Evolutionary conservation across 768 basidiomycete genomes (phyloP), one percentile per base, ranked within the genome.

Genomic region (Arthromyces matolae): DNA sequence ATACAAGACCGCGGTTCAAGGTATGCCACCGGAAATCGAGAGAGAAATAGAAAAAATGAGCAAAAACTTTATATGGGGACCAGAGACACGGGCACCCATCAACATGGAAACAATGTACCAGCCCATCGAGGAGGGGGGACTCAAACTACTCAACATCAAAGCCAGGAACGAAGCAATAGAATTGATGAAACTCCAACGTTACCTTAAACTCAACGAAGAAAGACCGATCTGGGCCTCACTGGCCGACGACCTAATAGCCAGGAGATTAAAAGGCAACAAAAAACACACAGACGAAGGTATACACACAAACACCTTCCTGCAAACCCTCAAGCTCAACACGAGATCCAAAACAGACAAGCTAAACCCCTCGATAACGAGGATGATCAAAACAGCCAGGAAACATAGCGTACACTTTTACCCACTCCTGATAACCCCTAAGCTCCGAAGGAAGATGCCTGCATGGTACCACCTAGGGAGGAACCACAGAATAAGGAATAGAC

Each of bases 201-300:
- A 39, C 23, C 7, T 39, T 3, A 25, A 24, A 0, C 5, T 24
- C 1, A 18, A 9, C 4, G 5, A 4, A 2, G 33, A 45, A 0
- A 35, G 43, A 13, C 33, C 33, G 0, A 23, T 6, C 8, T 45
- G 43, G 43, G 24, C n/a, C 0, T 2, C 5, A 0, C 4, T 45
- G 14, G 43, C 43, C 2, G 33, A 45, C 6, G 13, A 32, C 1
- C 10, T 42, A 13, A 31, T 42, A 5, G 20, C 18, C 0, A 2
- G 3, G 14, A 42, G 18, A 13, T n/a, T 43, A 39, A 8, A 59
- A 57, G 44, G 42, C 64, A n/a, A n/a, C n/a, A 27, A n/a, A 23
- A 28, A 27, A 16, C 27, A 41, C n/a, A 13, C 29, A 8, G 16
- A 41, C 6, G 5, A 29, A 8, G 29, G 29, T 20, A n/a, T 27